phyloP scores from a whole-genome alignment of 2,329 filamentous ascomycete species.

The Setomelanomma holmii region DNA sequence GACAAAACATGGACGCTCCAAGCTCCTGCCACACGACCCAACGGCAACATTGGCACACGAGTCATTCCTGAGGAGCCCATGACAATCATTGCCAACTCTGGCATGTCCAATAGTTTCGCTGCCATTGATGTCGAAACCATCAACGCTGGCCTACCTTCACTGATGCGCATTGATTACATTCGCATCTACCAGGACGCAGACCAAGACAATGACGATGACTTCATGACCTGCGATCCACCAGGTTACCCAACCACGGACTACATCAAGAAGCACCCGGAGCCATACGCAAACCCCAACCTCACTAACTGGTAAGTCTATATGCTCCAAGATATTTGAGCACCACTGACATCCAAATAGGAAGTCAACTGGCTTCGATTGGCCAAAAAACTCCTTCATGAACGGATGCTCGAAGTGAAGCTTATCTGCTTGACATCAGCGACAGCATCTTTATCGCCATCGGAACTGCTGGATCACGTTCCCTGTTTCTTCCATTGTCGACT shows the following conservation, averaged over 20 bases:
- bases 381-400: constrained; percentile 67
- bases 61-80: constrained; percentile 72
- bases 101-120: constrained; percentile 73
- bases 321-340: background rate
- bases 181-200: constrained; percentile 72
- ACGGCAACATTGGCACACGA: constrained; percentile 73
- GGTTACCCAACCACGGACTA: constrained; percentile 73
- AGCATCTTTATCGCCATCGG: constrained; percentile 13
- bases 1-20: constrained; percentile 70
- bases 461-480: constrained; percentile 24
- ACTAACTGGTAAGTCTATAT: constrained; percentile 64
- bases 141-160: constrained; percentile 62
- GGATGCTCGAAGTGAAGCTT: constrained; percentile 53
- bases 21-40: constrained; percentile 66
- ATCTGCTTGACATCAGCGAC: background rate
- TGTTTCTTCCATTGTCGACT: constrained; percentile 24
- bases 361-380: constrained; percentile 64
- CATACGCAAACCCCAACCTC: constrained; percentile 69
- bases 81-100: constrained; percentile 72
- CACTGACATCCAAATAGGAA: constrained; percentile 42
- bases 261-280: constrained; percentile 66
- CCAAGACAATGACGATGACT: constrained; percentile 46
- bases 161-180: constrained; percentile 73
- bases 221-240: constrained; percentile 71
- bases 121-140: constrained; percentile 66